Percentiles rank a stretch among this genome's conserved stretches.
Conservation (phyloP, 1,284 basidiomycete species). For the Boletellus dicymbophilus region DNA sequence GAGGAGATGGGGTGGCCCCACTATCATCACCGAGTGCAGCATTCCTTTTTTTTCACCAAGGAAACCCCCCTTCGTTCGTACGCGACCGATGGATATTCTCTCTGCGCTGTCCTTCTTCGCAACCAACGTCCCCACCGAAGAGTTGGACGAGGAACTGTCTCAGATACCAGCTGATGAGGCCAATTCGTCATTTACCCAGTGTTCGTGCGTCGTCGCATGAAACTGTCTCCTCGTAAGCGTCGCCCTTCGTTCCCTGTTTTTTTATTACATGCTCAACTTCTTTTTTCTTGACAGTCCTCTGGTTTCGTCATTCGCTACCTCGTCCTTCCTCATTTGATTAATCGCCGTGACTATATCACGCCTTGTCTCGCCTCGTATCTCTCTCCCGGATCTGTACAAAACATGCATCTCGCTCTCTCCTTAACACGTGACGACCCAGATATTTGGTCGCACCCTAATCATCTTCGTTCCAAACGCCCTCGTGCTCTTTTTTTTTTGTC, state of each 20-base stretch:
- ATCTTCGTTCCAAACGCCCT: conserved; percentile 13
- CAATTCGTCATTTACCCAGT: background rate
- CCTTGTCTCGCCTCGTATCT: too few species aligned
- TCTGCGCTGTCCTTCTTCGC: background rate
- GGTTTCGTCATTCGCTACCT: background rate
- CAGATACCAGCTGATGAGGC: conserved; percentile 16
- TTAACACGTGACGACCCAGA: conserved; percentile 4
- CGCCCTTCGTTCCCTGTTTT: background rate
- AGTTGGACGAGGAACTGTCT: background rate
- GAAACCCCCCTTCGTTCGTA: too few species aligned
- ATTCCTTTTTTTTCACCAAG: too few species aligned
- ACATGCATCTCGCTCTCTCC: conserved; percentile 2
- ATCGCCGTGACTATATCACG: too few species aligned
- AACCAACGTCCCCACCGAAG: background rate
- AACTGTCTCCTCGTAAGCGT: conserved; percentile 10
- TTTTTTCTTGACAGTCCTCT: conserved; percentile 1
- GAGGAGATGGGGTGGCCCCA: too few species aligned
- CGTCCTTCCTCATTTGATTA: too few species aligned
- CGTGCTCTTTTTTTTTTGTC: conserved; percentile 11
- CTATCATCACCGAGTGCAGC: too few species aligned
- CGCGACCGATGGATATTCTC: conserved; percentile 26
- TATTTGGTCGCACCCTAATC: conserved; percentile 4
- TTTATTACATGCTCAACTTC: background rate
- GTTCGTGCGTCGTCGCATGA: conserved; percentile 21
- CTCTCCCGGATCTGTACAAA: background rate